Conservation (phyloP, 768 basidiomycete genomes). For the Sarcodon aspratus region DNA sequence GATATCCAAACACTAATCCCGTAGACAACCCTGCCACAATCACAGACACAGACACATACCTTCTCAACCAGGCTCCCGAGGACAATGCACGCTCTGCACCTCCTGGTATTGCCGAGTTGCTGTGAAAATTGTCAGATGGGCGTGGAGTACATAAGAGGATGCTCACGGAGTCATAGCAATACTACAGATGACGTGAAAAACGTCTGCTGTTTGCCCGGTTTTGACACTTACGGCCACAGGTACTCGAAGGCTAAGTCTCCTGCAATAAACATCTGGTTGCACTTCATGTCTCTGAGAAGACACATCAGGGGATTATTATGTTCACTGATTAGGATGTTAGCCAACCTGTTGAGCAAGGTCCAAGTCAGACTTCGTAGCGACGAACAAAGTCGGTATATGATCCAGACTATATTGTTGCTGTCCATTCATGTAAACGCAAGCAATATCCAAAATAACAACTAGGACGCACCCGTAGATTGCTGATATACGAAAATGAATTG, state of each 20-base stretch:
- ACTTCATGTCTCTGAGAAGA: conserved; percentile 80
- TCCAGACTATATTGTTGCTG: conserved; percentile 97
- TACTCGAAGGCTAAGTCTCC: conserved; percentile 79
- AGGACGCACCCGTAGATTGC: conserved; percentile 73
- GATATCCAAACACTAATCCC: conserved; percentile 58
- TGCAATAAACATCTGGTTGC: conserved; percentile 94
- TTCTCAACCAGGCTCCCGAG: conserved; percentile 53
- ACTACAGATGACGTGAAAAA: conserved; percentile 77
- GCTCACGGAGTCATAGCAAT: conserved; percentile 77
- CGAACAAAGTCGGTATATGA: conserved; percentile 90
- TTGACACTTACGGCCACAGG: conserved; percentile 92
- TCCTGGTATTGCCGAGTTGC: conserved; percentile 53
- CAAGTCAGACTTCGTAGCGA: conserved; percentile 97
- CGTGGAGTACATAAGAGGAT: not conserved
- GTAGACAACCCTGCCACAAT: conserved; percentile 64
- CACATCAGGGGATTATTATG: not conserved
- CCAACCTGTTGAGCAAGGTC: conserved; percentile 89
- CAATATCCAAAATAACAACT: not conserved
- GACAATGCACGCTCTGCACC: conserved; percentile 74
- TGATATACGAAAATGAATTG: conserved; percentile 97
- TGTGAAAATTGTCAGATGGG: conserved; percentile 3
- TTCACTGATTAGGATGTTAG: conserved; percentile 2
- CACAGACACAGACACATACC: conserved; percentile 64
- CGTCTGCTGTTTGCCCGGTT: conserved; percentile 73
- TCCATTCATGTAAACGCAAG: conserved; percentile 9